Conservation (phyloP, 2,329 filamentous ascomycete genomes). For the Curvularia verruculosa region DNA sequence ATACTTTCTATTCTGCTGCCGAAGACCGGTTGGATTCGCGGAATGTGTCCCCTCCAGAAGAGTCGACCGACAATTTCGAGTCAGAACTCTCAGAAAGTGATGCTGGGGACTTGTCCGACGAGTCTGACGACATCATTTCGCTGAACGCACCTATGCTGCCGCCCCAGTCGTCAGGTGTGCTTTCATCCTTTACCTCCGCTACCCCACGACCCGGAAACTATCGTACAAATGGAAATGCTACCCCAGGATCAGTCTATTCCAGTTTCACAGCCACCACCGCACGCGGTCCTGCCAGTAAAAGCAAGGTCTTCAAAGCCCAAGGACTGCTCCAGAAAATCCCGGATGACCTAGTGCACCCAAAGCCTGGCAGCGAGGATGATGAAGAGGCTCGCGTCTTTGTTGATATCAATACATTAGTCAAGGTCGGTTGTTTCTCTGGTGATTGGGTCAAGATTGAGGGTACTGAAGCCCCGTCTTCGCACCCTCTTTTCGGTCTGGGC, state of each 20-base stretch:
- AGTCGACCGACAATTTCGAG: conserved; percentile 54
- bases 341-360: conserved; percentile 81
- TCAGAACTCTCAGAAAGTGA: conserved; percentile 67
- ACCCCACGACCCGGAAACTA: conserved; percentile 78
- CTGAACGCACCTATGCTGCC: conserved; percentile 79
- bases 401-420: conserved; percentile 81
- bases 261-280: conserved; percentile 85
- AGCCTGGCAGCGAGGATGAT: conserved; percentile 82
- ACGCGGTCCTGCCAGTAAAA: conserved; percentile 69
- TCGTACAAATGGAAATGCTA: conserved; percentile 75
- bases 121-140: conserved; percentile 93
- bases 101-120: conserved; percentile 83
- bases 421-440: conserved; percentile 94
- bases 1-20: conserved; percentile 90
- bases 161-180: conserved; percentile 76
- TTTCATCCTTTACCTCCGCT: conserved; percentile 79
- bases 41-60: conserved; percentile 47
- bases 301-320: conserved; percentile 83
- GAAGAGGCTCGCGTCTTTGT: conserved; percentile 88
- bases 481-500: conserved; percentile 71
- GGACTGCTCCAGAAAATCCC: conserved; percentile 75
- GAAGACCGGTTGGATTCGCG: conserved; percentile 66
- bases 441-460: conserved; percentile 92
- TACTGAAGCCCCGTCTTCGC: conserved; percentile 72
- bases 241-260: conserved; percentile 87